Evolutionary conservation across 2,329 filamentous ascomycete species (phyloP), one percentile per base, ranked within the genome.

Genomic region (Diaporthe sp.): DNA sequence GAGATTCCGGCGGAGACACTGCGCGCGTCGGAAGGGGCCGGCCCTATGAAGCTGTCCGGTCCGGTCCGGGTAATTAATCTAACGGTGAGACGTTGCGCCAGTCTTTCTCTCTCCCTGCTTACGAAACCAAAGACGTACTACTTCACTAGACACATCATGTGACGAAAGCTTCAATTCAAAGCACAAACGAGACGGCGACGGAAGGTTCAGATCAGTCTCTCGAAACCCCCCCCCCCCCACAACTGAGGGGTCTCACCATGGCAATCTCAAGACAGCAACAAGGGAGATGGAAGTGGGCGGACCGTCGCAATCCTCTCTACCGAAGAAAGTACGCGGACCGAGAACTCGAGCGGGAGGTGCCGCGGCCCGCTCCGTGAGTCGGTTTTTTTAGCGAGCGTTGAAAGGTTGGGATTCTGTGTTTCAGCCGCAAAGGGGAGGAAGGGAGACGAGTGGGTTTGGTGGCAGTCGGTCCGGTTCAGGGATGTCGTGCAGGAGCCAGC

Each of bases 351-450:
- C 63, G 63, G 63, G 44, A 66, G 44, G 12, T 66, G 47, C 63
- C 63, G 63, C 7, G 63, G 30, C 32, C 63, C 63, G 63, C 30
- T 51, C 63, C 30, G 61, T 37, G 22, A n/a, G n/a, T n/a, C n/a
- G n/a, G n/a, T n/a, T n/a, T n/a, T n/a, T n/a, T 22, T 50, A 37
- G 44, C 44, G 44, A 66, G 22, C 44, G 12, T 39, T 53, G 22
- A 4, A n/a, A 17, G 39, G 44, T n/a, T 22, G 9, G 44, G 17
- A 27, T 19, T 13, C 35, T 51, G n/a, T 63, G 44, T 73, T 70
- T 73, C 65, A 73, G 71, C 71, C 65, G 53, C 63, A 70, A 22
- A 47, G n/a, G 19, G 59, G 32, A 50, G 19, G 27, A n/a, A 50
- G 59, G 42, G 13, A 10, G 58, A 50, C 2, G 44, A 50, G 58